Evolutionary conservation across 2,329 filamentous ascomycete species (phyloP), one percentile per base, ranked within the genome.

Genomic region (Nothophoma quercina): DNA sequence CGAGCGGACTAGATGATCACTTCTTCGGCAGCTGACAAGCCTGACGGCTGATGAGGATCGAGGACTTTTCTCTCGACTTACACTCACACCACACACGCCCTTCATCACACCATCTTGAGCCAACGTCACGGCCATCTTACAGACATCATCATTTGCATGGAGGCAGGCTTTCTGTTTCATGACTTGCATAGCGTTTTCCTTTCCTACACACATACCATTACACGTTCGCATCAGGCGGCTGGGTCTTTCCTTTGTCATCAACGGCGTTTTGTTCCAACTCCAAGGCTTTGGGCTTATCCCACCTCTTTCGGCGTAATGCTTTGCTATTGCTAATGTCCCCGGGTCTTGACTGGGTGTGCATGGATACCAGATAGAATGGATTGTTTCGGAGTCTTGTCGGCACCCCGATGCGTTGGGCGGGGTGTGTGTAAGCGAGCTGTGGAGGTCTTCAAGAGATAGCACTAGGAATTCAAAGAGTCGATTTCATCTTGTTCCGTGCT

Each of bases 181-280:
- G 68, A 72, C 58, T 44, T 73, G 69, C 70, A 73, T 73, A 73
- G 70, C 70, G 68, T 71, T 65, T 63, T 39, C 16, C 35, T 56
- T 62, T 59, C 54, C 43, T 38, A 16, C 48, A 28, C 13, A 50
- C 30, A 55, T 62, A 55, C 44, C 54, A 55, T 62, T 41, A 59
- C 55, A 61, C 45, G 43, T 56, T 41, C 57, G 67, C 68, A 69
- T 69, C 33, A 62, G 55, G 58, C 45, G 55, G 46, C 42, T 42
- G 45, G 49, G 38, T 34, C 48, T 60, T 59, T 48, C 38, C 38
- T 56, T 51, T 50, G 39, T 60, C 26, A 26, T 44, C 6, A 41
- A 18, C 39, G 60, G 60, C 54, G 58, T 50, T 55, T 16, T 52
- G 40, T 54, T 47, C 51, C 28, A 34, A 45, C 23, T 34, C 39